Conservation (phyloP, 2,329 filamentous ascomycete genomes). For the Xylariaceae sp. region DNA sequence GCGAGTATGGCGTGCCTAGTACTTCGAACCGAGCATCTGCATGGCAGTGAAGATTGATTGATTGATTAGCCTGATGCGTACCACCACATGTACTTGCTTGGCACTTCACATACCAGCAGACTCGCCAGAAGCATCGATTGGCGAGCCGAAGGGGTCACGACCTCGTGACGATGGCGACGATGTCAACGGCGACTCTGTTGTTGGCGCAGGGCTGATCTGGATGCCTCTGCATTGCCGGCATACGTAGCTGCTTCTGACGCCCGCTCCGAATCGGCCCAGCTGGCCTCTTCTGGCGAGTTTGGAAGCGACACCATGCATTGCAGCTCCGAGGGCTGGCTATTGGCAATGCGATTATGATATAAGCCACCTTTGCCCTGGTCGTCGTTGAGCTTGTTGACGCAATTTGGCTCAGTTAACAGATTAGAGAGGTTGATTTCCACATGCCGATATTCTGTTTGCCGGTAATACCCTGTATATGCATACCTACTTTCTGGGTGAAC, state of each 20-base stretch:
- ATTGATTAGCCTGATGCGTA: too few species aligned
- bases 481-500: too few species aligned
- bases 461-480: not conserved
- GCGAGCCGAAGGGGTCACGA: constrained; percentile 47
- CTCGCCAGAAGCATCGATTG: constrained; percentile 41
- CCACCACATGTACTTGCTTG: too few species aligned
- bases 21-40: constrained; percentile 95
- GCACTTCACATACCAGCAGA: constrained; percentile 49
- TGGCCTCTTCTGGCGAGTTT: constrained; percentile 23
- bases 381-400: constrained; percentile 13
- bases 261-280: constrained; percentile 18
- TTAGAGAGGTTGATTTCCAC: not conserved
- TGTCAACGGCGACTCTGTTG: constrained; percentile 44
- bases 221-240: constrained; percentile 55
- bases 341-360: not conserved
- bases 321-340: constrained; percentile 10
- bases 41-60: not conserved
- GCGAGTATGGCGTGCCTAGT: constrained; percentile 82
- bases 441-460: not conserved
- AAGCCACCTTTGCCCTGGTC: not conserved
- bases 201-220: constrained; percentile 58
- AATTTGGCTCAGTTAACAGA: not conserved
- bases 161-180: constrained; percentile 38
- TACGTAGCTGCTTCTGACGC: constrained; percentile 32
- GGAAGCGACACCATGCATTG: constrained; percentile 28